Evolutionary conservation across 257 asterid genomes (phyloP), one percentile per base, ranked within the genome.

Genomic region (Haberlea rhodopensis): DNA sequence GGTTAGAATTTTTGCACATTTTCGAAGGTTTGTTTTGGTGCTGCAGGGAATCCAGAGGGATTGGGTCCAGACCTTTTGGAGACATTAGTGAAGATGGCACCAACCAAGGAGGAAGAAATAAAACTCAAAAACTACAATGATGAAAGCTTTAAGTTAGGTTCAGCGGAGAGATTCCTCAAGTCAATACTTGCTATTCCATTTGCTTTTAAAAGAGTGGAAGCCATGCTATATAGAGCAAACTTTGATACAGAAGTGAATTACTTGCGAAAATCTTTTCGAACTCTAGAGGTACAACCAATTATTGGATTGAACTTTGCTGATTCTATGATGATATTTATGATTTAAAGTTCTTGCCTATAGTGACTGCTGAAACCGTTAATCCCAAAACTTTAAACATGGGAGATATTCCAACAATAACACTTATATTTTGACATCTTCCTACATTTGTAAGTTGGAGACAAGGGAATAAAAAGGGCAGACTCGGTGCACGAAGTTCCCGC

Each of bases 1-100:
- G 51, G 20, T 43, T 15, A 0, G 6, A 43, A 43, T 43, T 13
- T 43, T 11, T n/a, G n/a, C n/a, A n/a, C n/a, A n/a, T n/a, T n/a
- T n/a, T n/a, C n/a, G n/a, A n/a, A n/a, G n/a, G n/a, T n/a, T 29
- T 16, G 28, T 48, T 26, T 60, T 66, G 51, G 49, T 75, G 18
- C 28, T 69, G 69, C 87, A 94, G 99, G 99, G 69, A 84, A 86
- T 72, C 91, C 84, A 15, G 99, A 90, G 70, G 95, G 97, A 68
- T 75, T 90, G 63, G 99, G 99, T 56, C 81, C 85, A 24, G 99
- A 94, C 71, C 95, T 94, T 60, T 68, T 94, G 82, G 99, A 94
- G 82, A 90, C 99, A 21, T 70, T 94, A 79, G 96, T 86, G 66
- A 94, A 88, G 82, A 90, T 94, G 99, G 96, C 97, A 67, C 99